These are phyloP conservation scores for Geum urbanum DNA, from an alignment of 306 rosid genomes.

Conservation along the genomic window DNA sequence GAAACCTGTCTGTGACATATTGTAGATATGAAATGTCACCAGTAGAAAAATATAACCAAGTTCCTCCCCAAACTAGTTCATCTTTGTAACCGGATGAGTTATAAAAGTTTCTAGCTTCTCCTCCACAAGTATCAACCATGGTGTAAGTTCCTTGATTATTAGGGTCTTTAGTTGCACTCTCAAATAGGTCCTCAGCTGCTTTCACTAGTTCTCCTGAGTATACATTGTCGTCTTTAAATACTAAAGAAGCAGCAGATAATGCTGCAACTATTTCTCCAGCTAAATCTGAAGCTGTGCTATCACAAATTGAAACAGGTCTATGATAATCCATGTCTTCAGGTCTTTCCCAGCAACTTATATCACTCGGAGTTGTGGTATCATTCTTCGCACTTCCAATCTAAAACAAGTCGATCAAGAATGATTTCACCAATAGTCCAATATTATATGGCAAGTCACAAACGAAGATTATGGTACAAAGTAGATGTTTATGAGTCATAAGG, in stretches of 20 bases:
- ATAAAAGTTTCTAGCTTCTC: constrained; percentile 52
- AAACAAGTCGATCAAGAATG: not conserved
- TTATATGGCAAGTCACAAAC: not conserved
- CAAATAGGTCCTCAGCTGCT: constrained; percentile 48
- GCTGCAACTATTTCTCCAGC: constrained; percentile 76
- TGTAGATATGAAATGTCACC: constrained; percentile 41
- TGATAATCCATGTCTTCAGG: constrained; percentile 65
- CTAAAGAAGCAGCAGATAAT: constrained; percentile 73
- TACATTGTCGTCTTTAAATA: constrained; percentile 44
- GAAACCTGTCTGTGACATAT: constrained; percentile 41
- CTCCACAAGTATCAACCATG: constrained; percentile 51
- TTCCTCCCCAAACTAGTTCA: constrained; percentile 80
- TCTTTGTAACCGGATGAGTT: constrained; percentile 59
- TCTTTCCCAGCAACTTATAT: constrained; percentile 66
- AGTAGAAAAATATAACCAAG: constrained; percentile 74
- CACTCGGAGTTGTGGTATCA: constrained; percentile 32
- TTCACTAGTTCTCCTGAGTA: constrained; percentile 44
- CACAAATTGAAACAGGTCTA: constrained; percentile 60
- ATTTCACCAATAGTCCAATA: not conserved
- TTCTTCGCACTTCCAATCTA: constrained; percentile 66
- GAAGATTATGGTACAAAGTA: constrained; percentile 3
- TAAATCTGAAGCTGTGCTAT: constrained; percentile 62
- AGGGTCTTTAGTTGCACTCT: constrained; percentile 36
- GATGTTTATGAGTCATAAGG: not conserved
- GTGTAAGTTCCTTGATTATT: constrained; percentile 58